phyloP scores from a whole-genome alignment of 169 alveolate genomes.

The Cryptosporidium sp. region DNA sequence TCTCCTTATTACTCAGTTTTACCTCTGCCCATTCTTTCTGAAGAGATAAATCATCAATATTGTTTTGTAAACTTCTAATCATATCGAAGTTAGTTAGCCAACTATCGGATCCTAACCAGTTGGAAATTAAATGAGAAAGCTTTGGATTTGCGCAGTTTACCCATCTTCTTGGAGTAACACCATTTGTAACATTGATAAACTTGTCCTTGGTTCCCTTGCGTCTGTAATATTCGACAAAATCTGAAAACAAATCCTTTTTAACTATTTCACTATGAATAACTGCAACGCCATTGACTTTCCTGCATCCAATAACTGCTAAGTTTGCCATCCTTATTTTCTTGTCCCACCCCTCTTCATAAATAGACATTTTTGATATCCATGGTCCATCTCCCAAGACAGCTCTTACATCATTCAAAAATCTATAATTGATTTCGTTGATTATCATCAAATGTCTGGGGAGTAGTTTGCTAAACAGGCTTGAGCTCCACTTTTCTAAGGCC shows the following conservation, averaged over 20 bases:
- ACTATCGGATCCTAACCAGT: constrained; percentile 87
- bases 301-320: constrained; percentile 90
- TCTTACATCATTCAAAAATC: constrained; percentile 88
- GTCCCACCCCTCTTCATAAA: constrained; percentile 90
- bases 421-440: constrained; percentile 90
- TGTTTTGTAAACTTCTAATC: constrained; percentile 82
- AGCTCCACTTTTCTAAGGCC: constrained; percentile 97
- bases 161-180: constrained; percentile 97
- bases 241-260: constrained; percentile 87
- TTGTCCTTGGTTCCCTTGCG: constrained; percentile 85
- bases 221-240: constrained; percentile 87
- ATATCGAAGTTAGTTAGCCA: constrained; percentile 88
- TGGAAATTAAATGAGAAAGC: constrained; percentile 89
- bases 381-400: constrained; percentile 80
- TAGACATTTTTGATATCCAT: constrained; percentile 85
- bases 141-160: constrained; percentile 91
- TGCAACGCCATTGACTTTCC: constrained; percentile 95
- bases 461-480: constrained; percentile 88
- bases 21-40: constrained; percentile 85
- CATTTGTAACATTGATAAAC: constrained; percentile 93
- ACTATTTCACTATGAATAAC: constrained; percentile 92
- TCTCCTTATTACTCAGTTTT: constrained; percentile 85
- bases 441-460: constrained; percentile 93
- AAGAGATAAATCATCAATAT: constrained; percentile 83
- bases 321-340: constrained; percentile 95